Evolutionary conservation across 306 rosid species (phyloP).

Genomic region (Cicer chorassanicum): DNA sequence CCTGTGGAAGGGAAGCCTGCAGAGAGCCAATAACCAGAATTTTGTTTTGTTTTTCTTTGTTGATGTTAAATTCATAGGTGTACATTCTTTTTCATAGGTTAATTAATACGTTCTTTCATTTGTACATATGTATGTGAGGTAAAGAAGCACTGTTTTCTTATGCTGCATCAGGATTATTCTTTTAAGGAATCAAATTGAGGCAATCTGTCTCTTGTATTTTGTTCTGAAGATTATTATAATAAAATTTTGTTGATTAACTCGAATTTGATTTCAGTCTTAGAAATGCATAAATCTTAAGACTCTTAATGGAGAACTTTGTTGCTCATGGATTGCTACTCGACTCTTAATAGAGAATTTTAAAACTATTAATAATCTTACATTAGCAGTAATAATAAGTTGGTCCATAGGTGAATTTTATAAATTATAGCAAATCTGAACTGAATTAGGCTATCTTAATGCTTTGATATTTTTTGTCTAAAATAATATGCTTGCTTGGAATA

Average conservation of each 20-base stretch:
- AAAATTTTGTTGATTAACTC: conserved; percentile 30
- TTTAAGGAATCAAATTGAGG: conserved; percentile 23
- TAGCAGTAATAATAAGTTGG: too few relatives aligned
- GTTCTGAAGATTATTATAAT: conserved; percentile 36
- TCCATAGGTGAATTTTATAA: too few relatives aligned
- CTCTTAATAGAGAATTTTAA: too few relatives aligned
- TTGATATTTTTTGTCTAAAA: not conserved
- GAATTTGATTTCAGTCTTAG: too few relatives aligned
- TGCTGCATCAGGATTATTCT: conserved; percentile 40
- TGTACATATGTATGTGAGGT: conserved; percentile 53
- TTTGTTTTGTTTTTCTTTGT: not conserved
- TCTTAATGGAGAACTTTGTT: too few relatives aligned
- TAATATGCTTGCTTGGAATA: not conserved
- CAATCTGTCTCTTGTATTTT: conserved; percentile 35
- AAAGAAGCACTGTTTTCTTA: conserved; percentile 39
- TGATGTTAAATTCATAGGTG: conserved; percentile 41
- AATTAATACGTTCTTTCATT: conserved; percentile 40
- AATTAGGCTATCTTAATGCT: not conserved
- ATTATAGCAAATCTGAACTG: not conserved
- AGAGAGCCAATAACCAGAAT: conserved; percentile 25
- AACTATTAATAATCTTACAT: too few relatives aligned
- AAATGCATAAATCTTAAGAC: too few relatives aligned
- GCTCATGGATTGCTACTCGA: too few relatives aligned
- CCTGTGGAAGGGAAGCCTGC: conserved; percentile 48
- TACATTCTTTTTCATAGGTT: conserved; percentile 48